Evolutionary conservation across 2,329 filamentous ascomycete genomes (phyloP), one percentile per base, ranked within the genome.

Genomic region (Fusarium sp.): DNA sequence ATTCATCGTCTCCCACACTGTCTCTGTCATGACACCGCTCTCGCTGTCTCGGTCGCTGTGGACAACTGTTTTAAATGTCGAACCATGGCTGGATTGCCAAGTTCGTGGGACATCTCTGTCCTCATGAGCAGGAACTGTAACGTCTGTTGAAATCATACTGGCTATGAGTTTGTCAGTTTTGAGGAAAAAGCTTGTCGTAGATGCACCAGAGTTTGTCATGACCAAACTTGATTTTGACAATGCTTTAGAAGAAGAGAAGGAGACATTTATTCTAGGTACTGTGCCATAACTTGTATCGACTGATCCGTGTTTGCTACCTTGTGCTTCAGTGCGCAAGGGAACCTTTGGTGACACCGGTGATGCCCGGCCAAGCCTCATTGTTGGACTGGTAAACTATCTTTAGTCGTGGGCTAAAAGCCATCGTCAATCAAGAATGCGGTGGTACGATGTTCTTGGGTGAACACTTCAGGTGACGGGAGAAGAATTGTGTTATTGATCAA

Each of bases 231-330:
- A 27, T 49, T 51, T 46, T 15, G 39, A 29, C 45, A 48, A 38
- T 23, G 44, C 54, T 44, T 57, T 69, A 56, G 51, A 63, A 55
- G 33, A 41, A 55, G 19, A 57, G 58, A 60, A 39, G 19, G 31
- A 37, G 52, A 31, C 51, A 29, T 73, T 54, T 61, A 70, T 58
- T 72, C 62, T 52, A 70, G 59, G 48, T 29, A 52, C 44, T 27
- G 57, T 63, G 21, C 58, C 25, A 38, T 44, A 23, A 39, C 63
- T 55, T 63, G 59, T 58, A 62, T 59, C 29, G 51, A 54, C 31
- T 27, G 41, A 63, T 58, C 60, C 58, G 46, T 73, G 69, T 77
- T 77, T 77, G 73, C 65, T 75, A 57, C 55, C 55, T 69, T 64
- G 66, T 75, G 60, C 65, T 55, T 63, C 65, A 55, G 48, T 46